phyloP scores from a whole-genome alignment of 345 rosid species.

The Eutrema japonicum region DNA sequence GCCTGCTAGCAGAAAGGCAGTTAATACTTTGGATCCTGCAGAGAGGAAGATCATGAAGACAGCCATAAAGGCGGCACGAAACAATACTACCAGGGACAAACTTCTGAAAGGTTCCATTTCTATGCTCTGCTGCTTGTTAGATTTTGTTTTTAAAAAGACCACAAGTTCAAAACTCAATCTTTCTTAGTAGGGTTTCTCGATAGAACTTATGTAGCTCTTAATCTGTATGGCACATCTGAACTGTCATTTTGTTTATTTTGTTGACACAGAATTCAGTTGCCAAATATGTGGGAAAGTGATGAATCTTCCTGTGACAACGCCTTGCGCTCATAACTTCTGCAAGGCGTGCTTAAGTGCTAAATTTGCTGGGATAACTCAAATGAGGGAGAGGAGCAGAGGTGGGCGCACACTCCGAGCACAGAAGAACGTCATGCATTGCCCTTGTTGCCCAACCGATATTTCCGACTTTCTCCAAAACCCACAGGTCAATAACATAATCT shows the following conservation, averaged over 20 bases:
- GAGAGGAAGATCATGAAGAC: too few species aligned
- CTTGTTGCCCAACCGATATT: constrained; percentile 65
- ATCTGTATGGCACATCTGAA: background rate
- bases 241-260: background rate
- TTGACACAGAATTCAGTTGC: constrained; percentile 25
- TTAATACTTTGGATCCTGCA: too few species aligned
- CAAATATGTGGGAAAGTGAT: constrained; percentile 59
- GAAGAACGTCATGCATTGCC: constrained; percentile 67
- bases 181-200: too few species aligned
- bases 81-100: too few species aligned
- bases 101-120: background rate
- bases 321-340: constrained; percentile 78
- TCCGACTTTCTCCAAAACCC: constrained; percentile 61
- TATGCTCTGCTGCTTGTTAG: too few species aligned
- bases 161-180: too few species aligned
- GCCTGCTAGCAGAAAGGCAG: too few species aligned
- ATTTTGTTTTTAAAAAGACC: too few species aligned
- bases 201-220: too few species aligned
- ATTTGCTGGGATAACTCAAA: constrained; percentile 51
- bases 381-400: constrained; percentile 62
- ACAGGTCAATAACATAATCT: constrained; percentile 41
- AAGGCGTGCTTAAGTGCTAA: constrained; percentile 60
- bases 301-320: constrained; percentile 66
- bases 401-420: constrained; percentile 54
- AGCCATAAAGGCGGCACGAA: too few species aligned